A percentile compares a stretch with the other conserved stretches of the same genome.
These are phyloP conservation scores for sweet orange (Citrus sinensis) DNA, from an alignment of 345 rosid species.

Conservation along the genomic window DNA sequence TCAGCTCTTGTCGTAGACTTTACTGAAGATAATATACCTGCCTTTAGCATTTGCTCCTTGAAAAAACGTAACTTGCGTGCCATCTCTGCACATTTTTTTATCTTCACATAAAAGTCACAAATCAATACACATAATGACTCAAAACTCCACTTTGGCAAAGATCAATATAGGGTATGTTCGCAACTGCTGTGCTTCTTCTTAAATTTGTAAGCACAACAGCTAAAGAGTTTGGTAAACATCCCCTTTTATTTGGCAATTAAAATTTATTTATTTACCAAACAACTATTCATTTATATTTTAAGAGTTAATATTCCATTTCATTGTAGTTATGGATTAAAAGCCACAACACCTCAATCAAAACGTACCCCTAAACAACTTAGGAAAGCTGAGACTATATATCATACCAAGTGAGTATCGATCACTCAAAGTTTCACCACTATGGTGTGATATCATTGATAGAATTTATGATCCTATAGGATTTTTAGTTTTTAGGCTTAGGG, in stretches of 20 bases:
- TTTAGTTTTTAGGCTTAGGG: too few species aligned
- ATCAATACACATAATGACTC: background rate
- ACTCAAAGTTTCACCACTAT: background rate
- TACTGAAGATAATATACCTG: conserved; percentile 50
- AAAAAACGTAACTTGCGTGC: conserved; percentile 81
- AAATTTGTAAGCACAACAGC: background rate
- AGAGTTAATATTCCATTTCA: background rate
- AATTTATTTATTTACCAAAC: too few species aligned
- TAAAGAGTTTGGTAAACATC: too few species aligned
- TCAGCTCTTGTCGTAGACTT: conserved; percentile 36
- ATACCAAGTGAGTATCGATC: background rate
- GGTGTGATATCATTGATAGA: too few species aligned
- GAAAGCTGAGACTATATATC: background rate
- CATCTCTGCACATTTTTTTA: conserved; percentile 93
- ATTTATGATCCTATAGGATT: too few species aligned
- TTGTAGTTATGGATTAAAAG: background rate
- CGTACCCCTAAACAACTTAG: background rate
- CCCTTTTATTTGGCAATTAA: too few species aligned
- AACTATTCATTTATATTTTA: background rate
- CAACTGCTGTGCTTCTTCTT: background rate
- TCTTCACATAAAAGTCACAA: conserved; percentile 34
- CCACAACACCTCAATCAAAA: background rate
- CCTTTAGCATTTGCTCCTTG: conserved; percentile 87
- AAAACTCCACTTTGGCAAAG: background rate
- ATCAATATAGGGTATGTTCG: background rate